These are phyloP conservation scores for Saxophila tyrrhenica DNA, from an alignment of 495 filamentous ascomycete genomes.

Conservation along the genomic window DNA sequence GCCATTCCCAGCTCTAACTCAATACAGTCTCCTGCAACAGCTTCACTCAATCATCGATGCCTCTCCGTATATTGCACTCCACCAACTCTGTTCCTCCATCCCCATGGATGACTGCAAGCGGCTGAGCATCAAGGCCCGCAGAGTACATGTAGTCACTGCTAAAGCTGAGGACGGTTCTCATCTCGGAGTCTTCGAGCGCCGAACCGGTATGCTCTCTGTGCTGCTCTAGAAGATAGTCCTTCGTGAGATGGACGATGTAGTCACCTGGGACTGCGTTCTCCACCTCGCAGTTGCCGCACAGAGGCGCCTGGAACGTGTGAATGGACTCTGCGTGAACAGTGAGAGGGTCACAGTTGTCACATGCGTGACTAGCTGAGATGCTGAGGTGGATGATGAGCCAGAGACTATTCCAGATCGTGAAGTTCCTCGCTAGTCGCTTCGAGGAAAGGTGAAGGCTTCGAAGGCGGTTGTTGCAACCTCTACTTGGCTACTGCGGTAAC, in stretches of 20 bases:
- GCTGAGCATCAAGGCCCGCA: neutral
- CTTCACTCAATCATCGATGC: neutral
- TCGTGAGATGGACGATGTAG: neutral
- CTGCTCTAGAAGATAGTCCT: neutral
- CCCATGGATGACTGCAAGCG: neutral
- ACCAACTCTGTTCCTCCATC: neutral
- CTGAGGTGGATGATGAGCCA: too few relatives aligned
- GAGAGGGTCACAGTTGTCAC: too few relatives aligned
- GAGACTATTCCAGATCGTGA: too few relatives aligned
- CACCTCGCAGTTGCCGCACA: neutral
- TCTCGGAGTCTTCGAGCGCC: neutral
- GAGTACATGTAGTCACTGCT: neutral
- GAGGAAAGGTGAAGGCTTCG: too few relatives aligned
- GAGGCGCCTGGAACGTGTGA: too few relatives aligned
- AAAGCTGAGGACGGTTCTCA: neutral
- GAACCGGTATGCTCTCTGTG: neutral
- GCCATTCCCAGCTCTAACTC: too few relatives aligned
- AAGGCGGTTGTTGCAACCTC: too few relatives aligned
- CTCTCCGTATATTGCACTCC: neutral
- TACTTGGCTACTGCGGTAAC: too few relatives aligned
- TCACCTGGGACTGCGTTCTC: neutral
- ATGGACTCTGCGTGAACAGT: too few relatives aligned
- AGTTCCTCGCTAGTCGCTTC: too few relatives aligned
- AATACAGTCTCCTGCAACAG: too few relatives aligned
- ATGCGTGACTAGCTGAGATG: too few relatives aligned